Evolutionary conservation across 2,329 filamentous ascomycete species (phyloP).

Genomic region (Beauveria pseudobassiana): DNA sequence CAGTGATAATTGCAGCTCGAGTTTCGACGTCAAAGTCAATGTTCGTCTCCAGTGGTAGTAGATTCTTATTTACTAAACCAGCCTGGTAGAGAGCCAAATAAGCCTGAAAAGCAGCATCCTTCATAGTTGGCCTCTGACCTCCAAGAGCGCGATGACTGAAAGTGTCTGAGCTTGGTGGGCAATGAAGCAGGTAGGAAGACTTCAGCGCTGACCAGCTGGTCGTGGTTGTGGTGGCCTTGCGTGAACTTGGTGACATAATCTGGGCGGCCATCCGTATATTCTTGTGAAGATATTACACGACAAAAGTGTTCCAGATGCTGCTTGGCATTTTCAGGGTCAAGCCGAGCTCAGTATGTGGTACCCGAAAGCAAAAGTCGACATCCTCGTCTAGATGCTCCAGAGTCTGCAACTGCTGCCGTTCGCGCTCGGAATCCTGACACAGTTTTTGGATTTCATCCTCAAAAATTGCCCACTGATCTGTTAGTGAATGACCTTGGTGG

Average conservation of each 20-base stretch:
- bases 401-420: conserved; percentile 35
- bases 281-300: conserved; percentile 44
- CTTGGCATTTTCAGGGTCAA: conserved; percentile 67
- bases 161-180: conserved; percentile 32
- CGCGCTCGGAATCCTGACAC: conserved; percentile 58
- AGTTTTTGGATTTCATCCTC: conserved; percentile 66
- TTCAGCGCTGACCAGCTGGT: conserved; percentile 40
- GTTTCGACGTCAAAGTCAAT: conserved; percentile 32
- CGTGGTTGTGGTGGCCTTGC: conserved; percentile 18
- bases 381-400: conserved; percentile 37
- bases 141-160: conserved; percentile 42
- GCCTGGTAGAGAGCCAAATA: conserved; percentile 62
- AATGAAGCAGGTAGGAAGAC: conserved; percentile 68
- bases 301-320: conserved; percentile 82
- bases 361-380: conserved; percentile 22
- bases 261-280: conserved; percentile 58
- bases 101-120: conserved; percentile 77
- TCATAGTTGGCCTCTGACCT: conserved; percentile 61
- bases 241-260: conserved; percentile 54
- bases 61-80: conserved; percentile 67
- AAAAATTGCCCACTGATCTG: conserved; percentile 52
- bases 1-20: conserved; percentile 27
- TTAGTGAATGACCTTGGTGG: conserved; percentile 20
- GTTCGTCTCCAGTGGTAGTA: conserved; percentile 55
- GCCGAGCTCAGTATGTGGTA: conserved; percentile 45